A percentile compares a stretch with the other conserved stretches of the same genome.
Evolutionary conservation across 371 early-diverging fungal genomes (phyloP).

Genomic region (Lichtheimia ramosa): DNA sequence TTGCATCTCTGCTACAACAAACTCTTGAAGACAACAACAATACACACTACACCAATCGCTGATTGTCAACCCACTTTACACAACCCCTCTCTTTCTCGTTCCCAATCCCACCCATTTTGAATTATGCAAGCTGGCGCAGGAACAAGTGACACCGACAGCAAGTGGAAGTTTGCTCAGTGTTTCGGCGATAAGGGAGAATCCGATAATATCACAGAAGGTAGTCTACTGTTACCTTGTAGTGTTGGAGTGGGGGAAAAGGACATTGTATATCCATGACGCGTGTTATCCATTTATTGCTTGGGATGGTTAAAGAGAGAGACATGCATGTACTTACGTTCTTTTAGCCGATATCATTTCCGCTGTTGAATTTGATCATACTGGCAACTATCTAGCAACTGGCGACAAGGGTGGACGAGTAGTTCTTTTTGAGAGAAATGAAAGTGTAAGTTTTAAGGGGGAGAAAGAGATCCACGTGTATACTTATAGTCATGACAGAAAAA

Average conservation of each 20-base stretch:
- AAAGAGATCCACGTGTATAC: not conserved
- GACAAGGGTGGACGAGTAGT: slow-evolving; percentile 93
- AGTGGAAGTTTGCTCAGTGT: slow-evolving; percentile 97
- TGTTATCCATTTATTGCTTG: not conserved
- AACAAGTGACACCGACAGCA: slow-evolving; percentile 7
- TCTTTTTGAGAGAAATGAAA: slow-evolving; percentile 86
- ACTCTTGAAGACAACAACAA: too few species aligned
- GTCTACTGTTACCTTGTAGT: slow-evolving; percentile 1
- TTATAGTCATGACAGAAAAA: slow-evolving; percentile 65
- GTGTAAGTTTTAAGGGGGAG: slow-evolving; percentile 52
- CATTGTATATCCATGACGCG: slow-evolving; percentile 3
- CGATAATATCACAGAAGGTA: slow-evolving; percentile 98
- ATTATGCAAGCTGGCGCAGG: slow-evolving; percentile 11
- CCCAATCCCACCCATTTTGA: not conserved
- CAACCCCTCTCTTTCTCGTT: too few species aligned
- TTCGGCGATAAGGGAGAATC: slow-evolving; percentile 98
- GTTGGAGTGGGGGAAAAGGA: not conserved
- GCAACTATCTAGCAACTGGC: slow-evolving; percentile 90
- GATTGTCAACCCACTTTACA: too few species aligned
- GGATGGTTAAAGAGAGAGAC: too few species aligned
- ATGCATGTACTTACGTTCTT: too few species aligned
- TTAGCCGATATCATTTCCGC: slow-evolving; percentile 93
- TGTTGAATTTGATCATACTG: slow-evolving; percentile 94
- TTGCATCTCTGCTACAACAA: too few species aligned
- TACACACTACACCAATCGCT: too few species aligned